Evolutionary conservation across 208 protist genomes (phyloP).

Genomic region (Spongospora subterranea): DNA sequence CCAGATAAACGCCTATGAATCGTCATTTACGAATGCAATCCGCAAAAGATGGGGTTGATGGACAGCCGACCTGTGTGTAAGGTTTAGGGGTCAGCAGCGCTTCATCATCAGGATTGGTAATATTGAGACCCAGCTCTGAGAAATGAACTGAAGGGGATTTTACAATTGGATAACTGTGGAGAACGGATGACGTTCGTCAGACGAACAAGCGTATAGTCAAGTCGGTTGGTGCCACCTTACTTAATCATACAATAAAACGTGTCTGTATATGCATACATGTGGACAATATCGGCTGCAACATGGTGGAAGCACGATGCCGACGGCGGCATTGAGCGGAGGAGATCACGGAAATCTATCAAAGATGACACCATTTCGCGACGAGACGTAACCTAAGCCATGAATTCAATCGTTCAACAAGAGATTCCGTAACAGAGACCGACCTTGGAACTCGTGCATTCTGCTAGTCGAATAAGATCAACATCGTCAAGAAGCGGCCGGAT

Average conservation of each 20-base stretch:
- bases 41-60: neutral
- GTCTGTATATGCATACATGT: slow-evolving; percentile 53
- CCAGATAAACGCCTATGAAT: slow-evolving; percentile 39
- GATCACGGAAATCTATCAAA: slow-evolving; percentile 56
- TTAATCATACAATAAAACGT: slow-evolving; percentile 51
- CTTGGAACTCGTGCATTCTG: slow-evolving; percentile 25
- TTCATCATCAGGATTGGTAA: slow-evolving; percentile 53
- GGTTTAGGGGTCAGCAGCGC: slow-evolving; percentile 26
- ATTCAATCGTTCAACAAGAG: neutral
- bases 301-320: slow-evolving; percentile 51
- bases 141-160: slow-evolving; percentile 51
- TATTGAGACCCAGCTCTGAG: slow-evolving; percentile 47
- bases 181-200: neutral
- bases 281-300: slow-evolving; percentile 54
- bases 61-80: neutral
- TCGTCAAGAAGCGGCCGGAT: slow-evolving; percentile 30
- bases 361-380: neutral
- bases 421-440: neutral
- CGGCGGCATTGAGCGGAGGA: slow-evolving; percentile 43
- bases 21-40: neutral
- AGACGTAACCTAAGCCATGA: neutral
- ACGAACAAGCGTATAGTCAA: neutral
- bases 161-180: slow-evolving; percentile 6
- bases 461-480: slow-evolving; percentile 42
- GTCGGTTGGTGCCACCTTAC: no score